Conservation (phyloP, 495 filamentous ascomycete species). For the Penicillium maclennaniae region DNA sequence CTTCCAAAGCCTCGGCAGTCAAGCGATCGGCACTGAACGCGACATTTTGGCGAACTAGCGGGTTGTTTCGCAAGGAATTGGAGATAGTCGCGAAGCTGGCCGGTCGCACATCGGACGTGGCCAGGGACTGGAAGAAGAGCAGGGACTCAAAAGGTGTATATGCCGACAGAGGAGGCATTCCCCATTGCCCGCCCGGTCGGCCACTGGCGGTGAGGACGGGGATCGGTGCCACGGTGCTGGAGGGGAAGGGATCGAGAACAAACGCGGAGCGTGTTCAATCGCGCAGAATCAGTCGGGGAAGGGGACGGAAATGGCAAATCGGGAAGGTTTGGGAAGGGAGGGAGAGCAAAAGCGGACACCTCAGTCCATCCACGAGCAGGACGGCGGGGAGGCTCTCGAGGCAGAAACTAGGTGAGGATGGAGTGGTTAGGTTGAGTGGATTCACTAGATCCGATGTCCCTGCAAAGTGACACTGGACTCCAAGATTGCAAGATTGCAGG, state of each 20-base stretch:
- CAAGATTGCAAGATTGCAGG: not conserved
- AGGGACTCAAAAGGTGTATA: conserved; percentile 88
- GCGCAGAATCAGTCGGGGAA: conserved; percentile 12
- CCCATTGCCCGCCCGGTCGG: conserved; percentile 46
- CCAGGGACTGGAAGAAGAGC: conserved; percentile 83
- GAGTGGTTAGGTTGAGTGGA: not conserved
- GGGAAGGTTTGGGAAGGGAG: not conserved
- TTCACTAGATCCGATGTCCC: not conserved
- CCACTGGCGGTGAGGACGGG: conserved; percentile 35
- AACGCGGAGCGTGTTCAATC: conserved; percentile 13
- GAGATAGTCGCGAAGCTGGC: conserved; percentile 70
- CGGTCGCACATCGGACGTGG: conserved; percentile 58
- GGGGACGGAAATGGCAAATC: conserved; percentile 1
- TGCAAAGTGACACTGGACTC: not conserved
- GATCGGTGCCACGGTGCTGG: conserved; percentile 45
- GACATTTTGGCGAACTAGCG: conserved; percentile 60
- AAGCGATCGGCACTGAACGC: conserved; percentile 70
- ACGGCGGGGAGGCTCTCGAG: not conserved
- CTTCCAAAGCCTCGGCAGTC: conserved; percentile 70
- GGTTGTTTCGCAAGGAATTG: conserved; percentile 64
- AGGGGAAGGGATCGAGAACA: conserved; percentile 4
- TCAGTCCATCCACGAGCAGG: not conserved
- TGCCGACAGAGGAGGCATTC: conserved; percentile 54
- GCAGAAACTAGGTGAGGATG: not conserved
- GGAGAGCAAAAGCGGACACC: conserved; percentile 3